Percentiles rank a stretch among this genome's conserved stretches.
Conservation (phyloP, 331 rosid genomes). For the Pyrus hybrid region DNA sequence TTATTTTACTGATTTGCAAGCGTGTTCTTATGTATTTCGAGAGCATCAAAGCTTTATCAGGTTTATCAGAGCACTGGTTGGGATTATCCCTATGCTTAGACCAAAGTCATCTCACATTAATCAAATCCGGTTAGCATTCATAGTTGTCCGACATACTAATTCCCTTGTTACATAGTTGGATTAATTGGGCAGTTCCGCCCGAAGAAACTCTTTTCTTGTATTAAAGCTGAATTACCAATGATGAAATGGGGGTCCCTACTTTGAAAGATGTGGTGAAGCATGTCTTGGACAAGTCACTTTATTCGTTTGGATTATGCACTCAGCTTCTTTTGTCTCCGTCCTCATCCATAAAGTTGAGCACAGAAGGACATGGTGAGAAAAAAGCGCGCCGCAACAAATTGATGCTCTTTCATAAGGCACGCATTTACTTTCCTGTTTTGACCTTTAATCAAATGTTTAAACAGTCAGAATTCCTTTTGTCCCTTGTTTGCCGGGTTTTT, state of each 20-base stretch:
- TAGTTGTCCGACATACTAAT: too few species aligned
- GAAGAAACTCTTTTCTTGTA: constrained; percentile 18
- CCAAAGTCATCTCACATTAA: too few species aligned
- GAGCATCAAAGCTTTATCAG: neutral
- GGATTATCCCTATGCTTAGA: too few species aligned
- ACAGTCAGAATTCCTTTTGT: neutral
- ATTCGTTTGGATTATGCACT: constrained; percentile 52
- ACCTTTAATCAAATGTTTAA: too few species aligned
- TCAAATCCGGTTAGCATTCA: too few species aligned
- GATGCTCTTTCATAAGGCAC: constrained; percentile 21
- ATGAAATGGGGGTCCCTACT: constrained; percentile 38
- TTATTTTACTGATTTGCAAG: neutral
- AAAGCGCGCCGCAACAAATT: constrained; percentile 50
- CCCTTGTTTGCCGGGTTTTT: too few species aligned
- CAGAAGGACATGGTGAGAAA: constrained; percentile 55
- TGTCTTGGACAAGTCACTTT: too few species aligned
- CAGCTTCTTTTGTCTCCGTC: too few species aligned
- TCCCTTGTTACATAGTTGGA: too few species aligned
- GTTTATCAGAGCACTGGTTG: too few species aligned
- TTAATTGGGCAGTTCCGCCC: constrained; percentile 42
- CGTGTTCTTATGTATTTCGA: neutral
- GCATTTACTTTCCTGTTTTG: constrained; percentile 11
- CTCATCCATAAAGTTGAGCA: constrained; percentile 40
- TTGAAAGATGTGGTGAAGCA: constrained; percentile 40
- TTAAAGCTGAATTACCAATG: constrained; percentile 50